A percentile compares a stretch with the other conserved stretches of the same genome.
Conservation (phyloP, 345 rosid genomes). For the Eutrema japonicum region DNA sequence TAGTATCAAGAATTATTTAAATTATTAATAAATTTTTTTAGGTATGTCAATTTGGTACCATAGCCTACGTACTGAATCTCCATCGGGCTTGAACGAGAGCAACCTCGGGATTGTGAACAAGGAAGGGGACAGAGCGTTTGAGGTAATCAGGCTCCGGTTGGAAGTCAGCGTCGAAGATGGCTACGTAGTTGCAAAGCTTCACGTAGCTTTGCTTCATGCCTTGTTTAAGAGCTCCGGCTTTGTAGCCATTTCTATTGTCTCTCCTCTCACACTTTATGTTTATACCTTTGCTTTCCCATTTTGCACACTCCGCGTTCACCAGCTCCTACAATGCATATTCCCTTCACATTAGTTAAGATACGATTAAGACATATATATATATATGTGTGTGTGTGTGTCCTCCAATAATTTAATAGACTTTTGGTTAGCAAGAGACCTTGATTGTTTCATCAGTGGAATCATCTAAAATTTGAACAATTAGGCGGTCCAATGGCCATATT, state of each 20-base stretch:
- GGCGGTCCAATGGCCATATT: constrained; percentile 61
- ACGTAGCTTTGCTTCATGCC: constrained; percentile 63
- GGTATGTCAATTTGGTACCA: background rate
- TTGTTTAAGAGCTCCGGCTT: constrained; percentile 61
- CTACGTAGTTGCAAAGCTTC: constrained; percentile 50
- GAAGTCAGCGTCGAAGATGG: constrained; percentile 62
- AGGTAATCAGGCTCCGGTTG: constrained; percentile 58
- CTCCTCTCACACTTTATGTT: constrained; percentile 47
- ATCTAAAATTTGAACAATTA: constrained; percentile 65
- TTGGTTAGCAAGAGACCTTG: constrained; percentile 47
- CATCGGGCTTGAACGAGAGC: constrained; percentile 64
- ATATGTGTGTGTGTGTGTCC: background rate
- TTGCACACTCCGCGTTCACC: constrained; percentile 38
- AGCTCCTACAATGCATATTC: constrained; percentile 26
- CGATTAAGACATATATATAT: too few species aligned
- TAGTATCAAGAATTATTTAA: too few species aligned
- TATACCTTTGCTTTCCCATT: constrained; percentile 43
- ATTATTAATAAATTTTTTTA: background rate
- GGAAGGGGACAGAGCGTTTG: constrained; percentile 52
- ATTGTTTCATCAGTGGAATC: constrained; percentile 63
- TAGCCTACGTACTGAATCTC: constrained; percentile 53
- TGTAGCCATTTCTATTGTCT: constrained; percentile 59
- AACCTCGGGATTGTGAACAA: constrained; percentile 49
- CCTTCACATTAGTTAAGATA: background rate
- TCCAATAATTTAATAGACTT: background rate